A percentile compares a stretch with the other conserved stretches of the same genome.
These are phyloP conservation scores for Juglanconis oblonga DNA, from an alignment of 2,329 filamentous ascomycete species.

Conservation along the genomic window DNA sequence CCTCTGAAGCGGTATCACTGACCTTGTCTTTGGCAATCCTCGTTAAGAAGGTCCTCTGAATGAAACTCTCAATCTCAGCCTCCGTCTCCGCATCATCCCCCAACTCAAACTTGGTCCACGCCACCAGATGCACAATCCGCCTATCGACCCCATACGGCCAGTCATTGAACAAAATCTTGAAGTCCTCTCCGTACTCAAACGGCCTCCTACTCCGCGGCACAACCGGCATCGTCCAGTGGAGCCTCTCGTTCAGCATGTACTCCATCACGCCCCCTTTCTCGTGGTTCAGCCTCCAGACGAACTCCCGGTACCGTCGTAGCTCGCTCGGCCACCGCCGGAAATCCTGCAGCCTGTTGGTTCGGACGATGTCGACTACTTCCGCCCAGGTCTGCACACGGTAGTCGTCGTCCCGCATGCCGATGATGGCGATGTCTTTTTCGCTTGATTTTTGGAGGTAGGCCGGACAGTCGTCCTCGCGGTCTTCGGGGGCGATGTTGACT, in stretches of 20 bases:
- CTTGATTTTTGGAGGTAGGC: slow-evolving; percentile 62
- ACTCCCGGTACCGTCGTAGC: slow-evolving; percentile 73
- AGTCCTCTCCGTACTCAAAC: slow-evolving; percentile 51
- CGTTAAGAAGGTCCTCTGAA: slow-evolving; percentile 62
- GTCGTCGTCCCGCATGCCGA: slow-evolving; percentile 66
- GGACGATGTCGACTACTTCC: slow-evolving; percentile 61
- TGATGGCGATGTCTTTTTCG: slow-evolving; percentile 66
- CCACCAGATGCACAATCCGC: slow-evolving; percentile 77
- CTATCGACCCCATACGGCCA: slow-evolving; percentile 88
- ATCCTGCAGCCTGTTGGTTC: slow-evolving; percentile 64
- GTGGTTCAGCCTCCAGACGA: slow-evolving; percentile 59
- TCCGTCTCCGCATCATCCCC: slow-evolving; percentile 64
- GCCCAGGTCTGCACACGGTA: slow-evolving; percentile 68
- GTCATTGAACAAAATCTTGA: slow-evolving; percentile 81
- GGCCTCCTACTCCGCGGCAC: slow-evolving; percentile 31
- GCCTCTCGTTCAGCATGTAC: slow-evolving; percentile 68
- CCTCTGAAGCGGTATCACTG: slow-evolving; percentile 27
- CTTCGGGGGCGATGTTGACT: slow-evolving; percentile 65
- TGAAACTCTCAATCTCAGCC: slow-evolving; percentile 66
- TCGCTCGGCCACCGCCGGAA: slow-evolving; percentile 78
- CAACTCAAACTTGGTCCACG: slow-evolving; percentile 89
- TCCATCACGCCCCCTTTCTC: slow-evolving; percentile 74
- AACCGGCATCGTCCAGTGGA: slow-evolving; percentile 62
- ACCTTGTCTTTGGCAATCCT: slow-evolving; percentile 51
- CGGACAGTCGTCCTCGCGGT: slow-evolving; percentile 67